Conservation (phyloP, 2,329 filamentous ascomycete genomes). For the Salinomyces thailandicus region DNA sequence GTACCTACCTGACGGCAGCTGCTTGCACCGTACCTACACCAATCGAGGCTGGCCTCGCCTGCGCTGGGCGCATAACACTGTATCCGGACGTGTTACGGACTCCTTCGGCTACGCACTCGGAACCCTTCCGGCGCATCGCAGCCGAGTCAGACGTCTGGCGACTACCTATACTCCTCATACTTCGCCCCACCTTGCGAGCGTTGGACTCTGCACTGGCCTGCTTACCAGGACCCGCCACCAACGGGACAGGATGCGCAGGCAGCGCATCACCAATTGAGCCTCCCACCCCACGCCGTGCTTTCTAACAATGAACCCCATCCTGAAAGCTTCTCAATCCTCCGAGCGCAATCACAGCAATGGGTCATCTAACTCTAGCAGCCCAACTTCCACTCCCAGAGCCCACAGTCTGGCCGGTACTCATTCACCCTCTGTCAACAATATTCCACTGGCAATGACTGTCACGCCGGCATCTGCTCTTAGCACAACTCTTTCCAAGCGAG, state of each 20-base stretch:
- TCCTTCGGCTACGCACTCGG: background rate
- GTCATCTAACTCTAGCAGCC: background rate
- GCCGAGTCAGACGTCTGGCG: background rate
- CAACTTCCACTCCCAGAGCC: background rate
- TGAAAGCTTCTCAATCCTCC: background rate
- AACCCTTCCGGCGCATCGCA: background rate
- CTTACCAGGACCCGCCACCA: background rate
- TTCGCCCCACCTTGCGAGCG: too few relatives aligned
- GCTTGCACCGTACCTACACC: too few relatives aligned
- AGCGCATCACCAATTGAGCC: background rate
- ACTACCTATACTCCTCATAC: too few relatives aligned
- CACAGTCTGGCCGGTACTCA: background rate
- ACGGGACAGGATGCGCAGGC: background rate
- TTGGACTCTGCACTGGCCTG: background rate
- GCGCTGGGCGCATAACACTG: conserved; percentile 4
- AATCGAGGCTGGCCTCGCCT: conserved; percentile 2
- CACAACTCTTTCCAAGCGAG: conserved; percentile 25
- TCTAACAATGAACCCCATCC: background rate
- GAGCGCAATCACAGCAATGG: too few relatives aligned
- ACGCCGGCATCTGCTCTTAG: conserved; percentile 22
- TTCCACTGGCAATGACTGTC: conserved; percentile 14
- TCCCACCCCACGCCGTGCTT: background rate
- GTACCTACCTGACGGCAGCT: background rate
- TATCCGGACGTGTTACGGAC: background rate
- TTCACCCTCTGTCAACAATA: conserved; percentile 2